These are phyloP conservation scores for Talaromyces stipitatus DNA, from an alignment of 495 filamentous ascomycete genomes.

Conservation along the genomic window DNA sequence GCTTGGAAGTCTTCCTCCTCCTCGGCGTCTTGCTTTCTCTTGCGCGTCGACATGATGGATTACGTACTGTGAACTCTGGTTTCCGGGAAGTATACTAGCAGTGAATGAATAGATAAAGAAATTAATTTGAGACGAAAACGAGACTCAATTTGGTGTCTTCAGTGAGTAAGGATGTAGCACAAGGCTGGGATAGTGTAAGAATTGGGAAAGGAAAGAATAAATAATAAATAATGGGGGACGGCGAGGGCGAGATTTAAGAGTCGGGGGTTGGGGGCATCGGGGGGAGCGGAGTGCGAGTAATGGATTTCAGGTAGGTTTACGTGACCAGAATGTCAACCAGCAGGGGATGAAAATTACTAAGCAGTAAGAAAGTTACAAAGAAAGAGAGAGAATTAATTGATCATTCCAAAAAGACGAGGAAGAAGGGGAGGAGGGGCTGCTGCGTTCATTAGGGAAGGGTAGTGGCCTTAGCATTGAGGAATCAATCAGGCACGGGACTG, in stretches of 20 bases:
- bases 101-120: background rate
- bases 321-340: background rate
- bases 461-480: background rate
- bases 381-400: background rate
- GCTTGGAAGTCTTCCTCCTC: constrained; percentile 53
- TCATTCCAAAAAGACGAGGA: background rate
- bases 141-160: background rate
- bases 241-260: background rate
- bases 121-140: background rate
- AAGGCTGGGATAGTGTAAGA: background rate
- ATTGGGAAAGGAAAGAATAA: background rate
- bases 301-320: background rate
- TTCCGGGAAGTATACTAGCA: background rate
- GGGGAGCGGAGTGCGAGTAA: constrained; percentile 2
- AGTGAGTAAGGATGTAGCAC: background rate
- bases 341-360: constrained; percentile 2
- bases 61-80: constrained; percentile 6
- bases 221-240: background rate
- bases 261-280: background rate
- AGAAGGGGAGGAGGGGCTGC: background rate
- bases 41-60: constrained; percentile 53
- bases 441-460: too few species aligned
- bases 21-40: constrained; percentile 57
- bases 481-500: background rate
- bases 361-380: background rate